These are phyloP conservation scores for Aristolochia fimbriata DNA, from an alignment of 164 flowering plant species.

Conservation along the genomic window DNA sequence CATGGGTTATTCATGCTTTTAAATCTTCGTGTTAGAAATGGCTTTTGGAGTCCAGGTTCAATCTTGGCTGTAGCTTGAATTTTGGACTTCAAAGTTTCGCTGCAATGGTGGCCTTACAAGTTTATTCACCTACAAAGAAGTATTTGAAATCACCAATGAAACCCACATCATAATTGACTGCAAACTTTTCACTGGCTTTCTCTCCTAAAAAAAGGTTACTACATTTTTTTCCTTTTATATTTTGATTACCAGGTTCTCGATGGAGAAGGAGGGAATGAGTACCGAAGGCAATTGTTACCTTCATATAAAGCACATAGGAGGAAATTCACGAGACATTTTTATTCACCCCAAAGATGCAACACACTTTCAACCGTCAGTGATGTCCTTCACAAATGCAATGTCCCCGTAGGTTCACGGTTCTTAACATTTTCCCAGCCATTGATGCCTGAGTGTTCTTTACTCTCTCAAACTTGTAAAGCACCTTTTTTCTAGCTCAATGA, in stretches of 20 bases:
- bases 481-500: too few species aligned
- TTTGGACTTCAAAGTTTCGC: too few species aligned
- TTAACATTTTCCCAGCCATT: not conserved
- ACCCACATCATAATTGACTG: not conserved
- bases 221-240: not conserved
- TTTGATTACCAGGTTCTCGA: conserved; percentile 59
- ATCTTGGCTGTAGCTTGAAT: too few species aligned
- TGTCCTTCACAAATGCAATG: conserved; percentile 61
- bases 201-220: not conserved
- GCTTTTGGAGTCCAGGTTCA: too few species aligned
- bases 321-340: conserved; percentile 24
- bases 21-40: too few species aligned
- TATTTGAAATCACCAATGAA: not conserved
- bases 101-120: too few species aligned
- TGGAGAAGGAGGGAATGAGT: conserved; percentile 73
- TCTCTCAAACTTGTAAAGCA: not conserved
- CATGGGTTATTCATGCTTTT: too few species aligned
- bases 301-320: conserved; percentile 85
- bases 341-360: conserved; percentile 14
- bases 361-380: conserved; percentile 21
- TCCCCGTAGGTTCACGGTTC: conserved; percentile 54
- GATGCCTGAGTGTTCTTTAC: too few species aligned
- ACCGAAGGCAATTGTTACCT: conserved; percentile 64
- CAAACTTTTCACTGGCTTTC: not conserved
- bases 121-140: too few species aligned